Evolutionary conservation across 495 filamentous ascomycete species (phyloP).

Genomic region (Umbilicaria muhlenbergii): DNA sequence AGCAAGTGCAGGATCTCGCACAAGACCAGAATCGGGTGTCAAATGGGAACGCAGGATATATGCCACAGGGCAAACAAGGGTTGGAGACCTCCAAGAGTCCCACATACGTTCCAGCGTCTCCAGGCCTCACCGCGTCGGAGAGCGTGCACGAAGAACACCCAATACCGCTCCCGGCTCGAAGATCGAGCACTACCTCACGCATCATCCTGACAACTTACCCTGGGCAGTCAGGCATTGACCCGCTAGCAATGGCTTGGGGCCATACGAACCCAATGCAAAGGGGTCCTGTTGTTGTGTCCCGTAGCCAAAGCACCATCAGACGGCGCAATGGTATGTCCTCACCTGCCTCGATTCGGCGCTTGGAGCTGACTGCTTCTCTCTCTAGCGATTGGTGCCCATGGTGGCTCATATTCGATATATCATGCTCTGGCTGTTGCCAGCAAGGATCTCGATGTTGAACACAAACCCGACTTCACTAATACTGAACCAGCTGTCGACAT

Average conservation of each 20-base stretch:
- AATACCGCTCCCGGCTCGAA: slow-evolving; percentile 8
- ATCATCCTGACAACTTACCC: slow-evolving; percentile 85
- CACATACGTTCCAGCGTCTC: too few relatives aligned
- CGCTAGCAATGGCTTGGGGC: slow-evolving; percentile 80
- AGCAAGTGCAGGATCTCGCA: slow-evolving; percentile 33
- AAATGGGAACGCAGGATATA: not conserved
- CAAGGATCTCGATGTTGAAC: slow-evolving; percentile 69
- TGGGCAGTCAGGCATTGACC: slow-evolving; percentile 84
- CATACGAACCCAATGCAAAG: slow-evolving; percentile 53
- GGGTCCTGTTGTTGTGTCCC: slow-evolving; percentile 84
- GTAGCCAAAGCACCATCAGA: slow-evolving; percentile 58
- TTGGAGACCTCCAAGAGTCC: not conserved
- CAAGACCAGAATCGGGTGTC: slow-evolving; percentile 1
- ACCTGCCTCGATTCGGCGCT: not conserved
- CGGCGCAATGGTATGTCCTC: slow-evolving; percentile 61
- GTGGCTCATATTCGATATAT: slow-evolving; percentile 95
- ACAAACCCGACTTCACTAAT: slow-evolving; percentile 88
- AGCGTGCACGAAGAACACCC: not conserved
- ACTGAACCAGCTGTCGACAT: slow-evolving; percentile 81
- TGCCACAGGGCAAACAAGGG: not conserved
- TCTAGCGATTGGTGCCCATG: slow-evolving; percentile 61
- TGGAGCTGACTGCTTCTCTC: slow-evolving; percentile 7
- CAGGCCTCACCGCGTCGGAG: too few relatives aligned
- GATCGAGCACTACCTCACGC: slow-evolving; percentile 33
- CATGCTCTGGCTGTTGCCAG: slow-evolving; percentile 87